A percentile compares a stretch with the other conserved stretches of the same genome.
Conservation (phyloP, 345 rosid species). For the Lumnitzera racemosa region DNA sequence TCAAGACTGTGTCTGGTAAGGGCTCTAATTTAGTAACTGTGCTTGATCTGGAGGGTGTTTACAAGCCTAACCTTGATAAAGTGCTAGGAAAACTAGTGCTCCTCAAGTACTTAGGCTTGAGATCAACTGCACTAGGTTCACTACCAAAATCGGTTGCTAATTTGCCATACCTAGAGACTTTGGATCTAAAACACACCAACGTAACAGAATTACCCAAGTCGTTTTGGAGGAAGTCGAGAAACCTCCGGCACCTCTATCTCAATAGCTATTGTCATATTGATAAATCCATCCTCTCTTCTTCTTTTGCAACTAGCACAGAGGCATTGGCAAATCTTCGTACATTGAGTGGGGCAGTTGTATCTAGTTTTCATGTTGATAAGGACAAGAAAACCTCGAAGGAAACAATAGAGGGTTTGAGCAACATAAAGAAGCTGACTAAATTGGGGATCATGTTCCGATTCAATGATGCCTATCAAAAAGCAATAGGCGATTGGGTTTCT, state of each 20-base stretch:
- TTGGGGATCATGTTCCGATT: too few species aligned
- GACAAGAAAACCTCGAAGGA: too few species aligned
- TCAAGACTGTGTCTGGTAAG: conserved; percentile 8
- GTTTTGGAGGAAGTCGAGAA: not conserved
- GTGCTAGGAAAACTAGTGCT: conserved; percentile 7
- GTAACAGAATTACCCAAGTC: not conserved
- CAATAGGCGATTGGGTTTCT: not conserved
- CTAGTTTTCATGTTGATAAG: not conserved
- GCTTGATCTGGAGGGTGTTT: conserved; percentile 19
- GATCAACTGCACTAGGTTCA: conserved; percentile 11
- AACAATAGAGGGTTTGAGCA: not conserved
- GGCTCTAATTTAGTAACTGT: conserved; percentile 9
- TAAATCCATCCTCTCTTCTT: not conserved
- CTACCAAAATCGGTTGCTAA: conserved; percentile 1
- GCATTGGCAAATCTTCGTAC: not conserved
- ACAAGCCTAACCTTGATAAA: conserved; percentile 16
- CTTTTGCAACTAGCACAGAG: not conserved
- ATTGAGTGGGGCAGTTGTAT: not conserved
- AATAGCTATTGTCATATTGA: not conserved
- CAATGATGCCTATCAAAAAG: too few species aligned
- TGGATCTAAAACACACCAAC: conserved; percentile 20
- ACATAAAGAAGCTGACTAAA: not conserved
- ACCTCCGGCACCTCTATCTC: too few species aligned
- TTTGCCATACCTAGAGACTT: conserved; percentile 10
- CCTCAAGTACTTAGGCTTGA: conserved; percentile 23